These are phyloP conservation scores for Tripidium arundinaceum DNA, from an alignment of 202 grass and related monocot species.

Conservation along the genomic window DNA sequence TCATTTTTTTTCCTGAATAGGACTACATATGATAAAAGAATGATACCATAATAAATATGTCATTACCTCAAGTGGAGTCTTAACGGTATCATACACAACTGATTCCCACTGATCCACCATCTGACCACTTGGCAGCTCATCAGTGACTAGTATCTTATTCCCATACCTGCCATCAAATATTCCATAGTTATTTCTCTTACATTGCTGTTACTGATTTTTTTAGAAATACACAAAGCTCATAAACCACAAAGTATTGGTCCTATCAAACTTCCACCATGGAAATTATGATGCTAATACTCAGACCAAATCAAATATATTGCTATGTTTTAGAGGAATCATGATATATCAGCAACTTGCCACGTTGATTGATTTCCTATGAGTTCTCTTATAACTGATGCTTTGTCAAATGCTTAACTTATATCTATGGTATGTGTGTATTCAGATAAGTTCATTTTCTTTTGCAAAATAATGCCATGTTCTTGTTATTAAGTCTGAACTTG, in stretches of 20 bases:
- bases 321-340: constrained; percentile 25
- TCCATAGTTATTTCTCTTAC: background rate
- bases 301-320: constrained; percentile 2
- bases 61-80: constrained; percentile 89
- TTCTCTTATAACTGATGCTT: background rate
- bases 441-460: background rate
- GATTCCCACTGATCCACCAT: constrained; percentile 99
- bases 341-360: background rate
- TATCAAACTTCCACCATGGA: background rate
- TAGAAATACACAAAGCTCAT: background rate
- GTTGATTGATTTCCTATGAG: background rate
- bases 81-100: constrained; percentile 68
- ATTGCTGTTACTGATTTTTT: constrained; percentile 20
- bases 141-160: constrained; percentile 96
- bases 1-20: constrained; percentile 16
- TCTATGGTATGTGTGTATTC: background rate
- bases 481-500: background rate
- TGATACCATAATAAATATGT: constrained; percentile 4
- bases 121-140: constrained; percentile 95
- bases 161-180: constrained; percentile 64
- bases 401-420: background rate
- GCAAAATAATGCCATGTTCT: background rate
- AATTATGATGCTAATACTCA: constrained; percentile 6
- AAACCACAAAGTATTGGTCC: background rate
- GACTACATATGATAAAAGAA: constrained; percentile 24